phyloP scores from a whole-genome alignment of 768 basidiomycete species.

The Dentipellis sp. region DNA sequence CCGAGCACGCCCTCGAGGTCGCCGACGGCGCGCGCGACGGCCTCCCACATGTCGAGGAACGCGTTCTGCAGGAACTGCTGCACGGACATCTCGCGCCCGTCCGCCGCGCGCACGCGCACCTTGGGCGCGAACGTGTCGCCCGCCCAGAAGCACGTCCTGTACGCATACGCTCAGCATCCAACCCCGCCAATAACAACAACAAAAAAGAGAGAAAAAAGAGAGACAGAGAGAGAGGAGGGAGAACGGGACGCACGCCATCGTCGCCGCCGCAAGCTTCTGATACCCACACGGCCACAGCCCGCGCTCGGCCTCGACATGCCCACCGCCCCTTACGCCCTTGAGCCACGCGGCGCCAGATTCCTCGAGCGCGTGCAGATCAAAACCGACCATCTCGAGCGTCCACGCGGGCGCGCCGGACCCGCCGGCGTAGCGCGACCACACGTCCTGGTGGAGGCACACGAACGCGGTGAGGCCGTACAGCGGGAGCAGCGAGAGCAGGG shows the following conservation, averaged over 20 bases:
- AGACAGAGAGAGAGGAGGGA: no score
- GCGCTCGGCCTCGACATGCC: conserved; percentile 66
- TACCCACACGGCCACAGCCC: conserved; percentile 94
- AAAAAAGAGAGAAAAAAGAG: neutral
- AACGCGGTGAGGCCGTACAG: conserved; percentile 67
- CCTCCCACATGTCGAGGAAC: conserved; percentile 71
- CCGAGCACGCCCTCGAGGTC: conserved; percentile 76
- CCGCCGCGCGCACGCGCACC: conserved; percentile 39
- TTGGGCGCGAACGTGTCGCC: conserved; percentile 83
- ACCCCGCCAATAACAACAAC: neutral
- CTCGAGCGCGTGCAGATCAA: conserved; percentile 74
- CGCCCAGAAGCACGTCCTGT: conserved; percentile 88
- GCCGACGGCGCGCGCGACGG: conserved; percentile 57
- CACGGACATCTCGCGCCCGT: conserved; percentile 47
- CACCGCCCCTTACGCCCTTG: conserved; percentile 66
- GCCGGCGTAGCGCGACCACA: conserved; percentile 91
- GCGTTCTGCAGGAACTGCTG: conserved; percentile 79
- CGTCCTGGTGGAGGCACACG: conserved; percentile 85
- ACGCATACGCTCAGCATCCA: neutral
- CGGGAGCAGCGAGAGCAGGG: conserved; percentile 59
- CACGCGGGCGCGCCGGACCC: conserved; percentile 96
- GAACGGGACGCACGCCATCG: conserved; percentile 65
- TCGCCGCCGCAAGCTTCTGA: conserved; percentile 85
- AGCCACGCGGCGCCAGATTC: conserved; percentile 85
- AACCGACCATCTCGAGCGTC: conserved; percentile 83